Conservation (phyloP, 2,329 filamentous ascomycete species). For the Colletotrichum salicis region DNA sequence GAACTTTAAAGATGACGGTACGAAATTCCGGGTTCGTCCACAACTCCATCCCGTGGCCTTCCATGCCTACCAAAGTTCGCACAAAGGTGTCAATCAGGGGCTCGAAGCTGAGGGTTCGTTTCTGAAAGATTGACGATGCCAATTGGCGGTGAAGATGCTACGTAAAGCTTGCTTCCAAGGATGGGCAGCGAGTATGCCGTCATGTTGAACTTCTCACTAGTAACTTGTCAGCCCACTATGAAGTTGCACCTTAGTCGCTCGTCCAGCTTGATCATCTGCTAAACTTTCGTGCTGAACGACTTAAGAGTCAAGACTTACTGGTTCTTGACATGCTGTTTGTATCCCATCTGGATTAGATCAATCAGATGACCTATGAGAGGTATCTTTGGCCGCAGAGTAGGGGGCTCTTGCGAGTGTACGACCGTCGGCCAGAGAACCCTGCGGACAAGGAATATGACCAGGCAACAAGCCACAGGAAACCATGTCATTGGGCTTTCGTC, state of each 20-base stretch:
- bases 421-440: neutral
- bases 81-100: constrained; percentile 51
- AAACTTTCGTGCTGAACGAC: neutral
- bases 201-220: neutral
- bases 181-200: constrained; percentile 56
- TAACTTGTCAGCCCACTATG: neutral
- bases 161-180: constrained; percentile 54
- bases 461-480: neutral
- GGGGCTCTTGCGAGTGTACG: constrained; percentile 51
- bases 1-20: constrained; percentile 31
- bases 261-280: neutral
- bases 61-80: constrained; percentile 50
- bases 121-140: constrained; percentile 51
- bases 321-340: neutral
- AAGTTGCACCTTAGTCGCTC: neutral
- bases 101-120: constrained; percentile 53
- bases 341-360: constrained; percentile 47
- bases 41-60: constrained; percentile 42
- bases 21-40: neutral
- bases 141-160: constrained; percentile 52
- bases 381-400: constrained; percentile 50
- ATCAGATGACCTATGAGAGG: constrained; percentile 59
- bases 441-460: neutral
- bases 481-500: neutral
- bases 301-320: neutral